Percentiles rank a stretch among this genome's conserved stretches.
Evolutionary conservation across 352 stramenopile species (phyloP).

Genomic region (Globisporangium nunn): DNA sequence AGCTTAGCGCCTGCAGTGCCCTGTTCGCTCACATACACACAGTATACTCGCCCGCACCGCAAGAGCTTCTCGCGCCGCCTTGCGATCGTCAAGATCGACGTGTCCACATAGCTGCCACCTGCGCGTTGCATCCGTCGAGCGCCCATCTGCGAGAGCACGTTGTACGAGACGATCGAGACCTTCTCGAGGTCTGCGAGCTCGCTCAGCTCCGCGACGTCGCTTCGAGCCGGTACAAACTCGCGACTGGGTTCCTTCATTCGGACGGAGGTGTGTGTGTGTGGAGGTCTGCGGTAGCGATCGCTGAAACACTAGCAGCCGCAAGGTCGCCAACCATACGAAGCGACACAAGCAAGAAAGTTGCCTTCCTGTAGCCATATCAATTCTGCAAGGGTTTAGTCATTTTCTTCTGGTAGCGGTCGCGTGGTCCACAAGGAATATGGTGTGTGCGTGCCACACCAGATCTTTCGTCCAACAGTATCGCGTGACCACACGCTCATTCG

Average conservation of each 20-base stretch:
- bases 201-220: slow-evolving; percentile 32
- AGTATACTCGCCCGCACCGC: slow-evolving; percentile 14
- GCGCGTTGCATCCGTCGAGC: slow-evolving; percentile 36
- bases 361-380: not conserved
- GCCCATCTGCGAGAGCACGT: slow-evolving; percentile 78
- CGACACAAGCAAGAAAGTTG: not conserved
- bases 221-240: slow-evolving; percentile 38
- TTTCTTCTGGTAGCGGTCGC: not conserved
- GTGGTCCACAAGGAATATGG: not conserved
- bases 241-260: slow-evolving; percentile 7
- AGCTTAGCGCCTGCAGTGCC: not conserved
- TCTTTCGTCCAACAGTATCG: not conserved
- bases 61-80: slow-evolving; percentile 50
- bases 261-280: not conserved
- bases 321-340: not conserved
- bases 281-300: too few relatives aligned
- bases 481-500: not conserved
- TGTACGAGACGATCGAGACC: slow-evolving; percentile 71
- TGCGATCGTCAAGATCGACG: slow-evolving; percentile 44
- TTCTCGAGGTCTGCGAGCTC: slow-evolving; percentile 47
- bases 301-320: too few relatives aligned
- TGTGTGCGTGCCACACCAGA: too few relatives aligned
- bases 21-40: not conserved
- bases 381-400: not conserved
- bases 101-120: slow-evolving; percentile 41